Evolutionary conservation across 768 basidiomycete species (phyloP), one percentile per base, ranked within the genome.

Genomic region (Kwoniella bestiolae): DNA sequence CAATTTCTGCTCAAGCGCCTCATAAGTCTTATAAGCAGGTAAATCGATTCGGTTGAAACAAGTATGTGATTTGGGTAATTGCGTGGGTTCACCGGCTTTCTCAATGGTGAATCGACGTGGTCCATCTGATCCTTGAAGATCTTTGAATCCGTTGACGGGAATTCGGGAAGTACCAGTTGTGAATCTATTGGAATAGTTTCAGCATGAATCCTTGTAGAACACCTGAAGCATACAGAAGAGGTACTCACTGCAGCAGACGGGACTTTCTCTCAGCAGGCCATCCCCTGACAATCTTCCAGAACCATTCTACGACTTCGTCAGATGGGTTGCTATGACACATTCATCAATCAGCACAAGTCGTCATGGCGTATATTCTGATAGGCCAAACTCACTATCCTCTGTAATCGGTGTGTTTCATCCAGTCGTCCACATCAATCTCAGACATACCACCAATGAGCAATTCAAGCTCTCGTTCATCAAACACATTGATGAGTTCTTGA

Each of bases 381-480:
- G 21, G 53, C 2, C 9, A 12, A 1, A 73, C 73, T 69, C 58
- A 76, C 75, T 79, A 79, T 55, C 80, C 95, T 70, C 95, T 90
- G 83, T 98, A 98, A 80, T 98, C 96, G 38, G 96, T 99, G 83
- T 94, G 96, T 84, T 98, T 97, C 78, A 90, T 92, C 96, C 96
- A 98, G 80, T 96, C 95, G 70, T 97, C 94, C 86, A 98, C 94
- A 77, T 99, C 96, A 72, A 98, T 97, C 83, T 99, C 96, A 50
- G 94, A 96, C 92, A 98, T 97, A 73, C 96, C 96, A 76, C 96
- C 96, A 70, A 99, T 98, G 60, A 99, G 86, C 56, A 98, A 83
- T 74, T 97, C 95, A 9, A 99, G 86, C 78, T 99, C 96, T 58
- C 96, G 88, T 83, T 99, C 96, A 75, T 99, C 96, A 73, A 99